These are phyloP conservation scores for Entelexis paramagnoliae DNA, from an alignment of 1,139 yeast genomes.

Conservation along the genomic window DNA sequence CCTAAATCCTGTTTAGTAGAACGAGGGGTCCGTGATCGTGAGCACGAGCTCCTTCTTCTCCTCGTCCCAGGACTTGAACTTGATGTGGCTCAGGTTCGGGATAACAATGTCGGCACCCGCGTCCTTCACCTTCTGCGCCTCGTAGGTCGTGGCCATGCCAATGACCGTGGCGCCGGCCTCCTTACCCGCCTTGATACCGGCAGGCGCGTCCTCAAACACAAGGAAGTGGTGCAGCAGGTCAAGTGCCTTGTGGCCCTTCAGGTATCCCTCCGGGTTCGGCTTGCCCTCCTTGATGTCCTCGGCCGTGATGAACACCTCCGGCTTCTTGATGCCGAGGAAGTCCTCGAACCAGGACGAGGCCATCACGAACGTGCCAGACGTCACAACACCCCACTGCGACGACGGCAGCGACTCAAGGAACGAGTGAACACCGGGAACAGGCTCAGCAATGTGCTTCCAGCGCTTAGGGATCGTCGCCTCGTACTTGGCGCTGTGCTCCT, in stretches of 20 bases:
- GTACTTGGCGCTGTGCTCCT: conserved; percentile 54
- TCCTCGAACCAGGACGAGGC: conserved; percentile 68
- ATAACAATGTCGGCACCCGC: conserved; percentile 78
- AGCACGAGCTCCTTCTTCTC: conserved; percentile 23
- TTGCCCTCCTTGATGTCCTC: conserved; percentile 67
- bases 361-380: conserved; percentile 68
- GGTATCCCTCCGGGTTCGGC: conserved; percentile 78
- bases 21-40: conserved; percentile 7
- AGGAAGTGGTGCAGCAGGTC: conserved; percentile 42
- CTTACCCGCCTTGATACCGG: conserved; percentile 75
- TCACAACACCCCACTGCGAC: conserved; percentile 63
- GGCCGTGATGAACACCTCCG: conserved; percentile 69
- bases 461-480: conserved; percentile 64
- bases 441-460: conserved; percentile 58
- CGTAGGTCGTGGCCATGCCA: conserved; percentile 75
- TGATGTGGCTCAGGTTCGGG: conserved; percentile 49
- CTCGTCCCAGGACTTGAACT: conserved; percentile 30
- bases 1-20: neutral
- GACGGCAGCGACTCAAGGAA: conserved; percentile 42
- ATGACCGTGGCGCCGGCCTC: conserved; percentile 74
- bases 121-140: conserved; percentile 53
- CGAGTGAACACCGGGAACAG: conserved; percentile 64
- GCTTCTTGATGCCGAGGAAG: conserved; percentile 49
- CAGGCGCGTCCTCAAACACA: conserved; percentile 82
- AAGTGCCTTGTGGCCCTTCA: conserved; percentile 50